Base-by-base conservation (phyloP, 31 red algal species). In the Asparagopsis taxiformis region DNA sequence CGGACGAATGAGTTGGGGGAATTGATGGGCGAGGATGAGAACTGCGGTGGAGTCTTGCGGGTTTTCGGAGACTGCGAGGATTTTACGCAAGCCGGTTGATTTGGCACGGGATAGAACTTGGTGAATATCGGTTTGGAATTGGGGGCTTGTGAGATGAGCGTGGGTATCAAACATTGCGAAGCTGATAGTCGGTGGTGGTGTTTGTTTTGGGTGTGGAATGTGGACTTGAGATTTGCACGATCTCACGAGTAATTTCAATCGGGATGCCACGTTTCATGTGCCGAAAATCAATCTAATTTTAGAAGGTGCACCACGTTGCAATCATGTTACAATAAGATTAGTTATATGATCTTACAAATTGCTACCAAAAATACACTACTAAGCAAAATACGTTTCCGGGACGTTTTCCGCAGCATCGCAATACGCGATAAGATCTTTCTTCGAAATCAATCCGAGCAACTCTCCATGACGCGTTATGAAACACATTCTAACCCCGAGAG, bases 391-490 rank as follows among this genome's bases (percentile, higher is more conserved):
- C 31, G 72, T 65, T 16, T 48, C 51, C 26, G 65, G 79, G 15
- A 72, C 53, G 55, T 84, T 55, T 63, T 66, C 79, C 17, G 55
- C 39, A 10, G 79, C 81, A 46, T 86, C 81, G 51, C 71, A 75
- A 62, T 75, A 86, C 38, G 70, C 81, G 33, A 91, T 91, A 29
- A 73, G 51, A 74, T 91, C 87, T 68, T 91, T 91, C 46, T 91
- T 91, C 16, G 74, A 80, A 15, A 91, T 68, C n/a, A 91, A 50
- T 19, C 87, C 87, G 20, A 77, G 73, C 58, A 91, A 57, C 37
- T 82, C 41, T 20, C 87, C 87, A 22, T 68, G 39, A 16, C 74
- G 56, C 10, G 75, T 80, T 4, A 91, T 57, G 44, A 60, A 91
- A 38, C 87, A 79, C 72, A 91, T 83, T 30, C 87, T 55, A 50